Evolutionary conservation across 495 filamentous ascomycete species (phyloP), one percentile per base, ranked within the genome.

Genomic region (Neurospora sp.): DNA sequence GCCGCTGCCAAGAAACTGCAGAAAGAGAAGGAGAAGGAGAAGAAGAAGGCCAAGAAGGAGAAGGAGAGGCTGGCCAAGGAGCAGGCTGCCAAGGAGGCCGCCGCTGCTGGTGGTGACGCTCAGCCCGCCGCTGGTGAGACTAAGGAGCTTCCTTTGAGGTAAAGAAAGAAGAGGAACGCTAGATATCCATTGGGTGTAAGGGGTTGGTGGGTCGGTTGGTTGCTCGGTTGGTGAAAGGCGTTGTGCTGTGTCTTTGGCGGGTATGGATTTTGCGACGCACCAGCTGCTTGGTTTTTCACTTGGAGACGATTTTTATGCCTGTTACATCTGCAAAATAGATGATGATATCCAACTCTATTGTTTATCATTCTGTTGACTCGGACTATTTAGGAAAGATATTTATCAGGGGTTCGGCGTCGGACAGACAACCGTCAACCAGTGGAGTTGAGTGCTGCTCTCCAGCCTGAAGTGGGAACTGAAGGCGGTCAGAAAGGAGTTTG

Each of bases 1-100:
- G 75, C 73, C 14, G 72, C 71, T 18, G 75, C 74, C 68, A 77
- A 72, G 75, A 79, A 75, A 72, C 74, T 69, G 22, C 77, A 78
- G 42, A 78, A 74, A 72, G 74, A 76, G 9, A 80, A 61, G 69
- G 78, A 78, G 76, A 79, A 77, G 74, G 76, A 77, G 72, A 77
- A 74, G 69, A 76, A 76, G 72, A 77, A 77, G 70, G 69, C 69
- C 20, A 79, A 78, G 74, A 80, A 80, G 73, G 77, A 78, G 77
- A 79, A 77, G 74, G 76, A 77, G 72, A 77, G 72, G 68, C 73
- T 75, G 72, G 76, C 76, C 69, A 68, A 61, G 16, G 78, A 78
- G 74, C 78, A 80, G 73, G 77, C 75, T 20, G 74, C 73, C 20
- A 74, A 74, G 42, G 73, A 73, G 38, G 77, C 75, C 31, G 71